phyloP scores from a whole-genome alignment of 768 basidiomycete genomes.

The Lactarius sanguifluus region DNA sequence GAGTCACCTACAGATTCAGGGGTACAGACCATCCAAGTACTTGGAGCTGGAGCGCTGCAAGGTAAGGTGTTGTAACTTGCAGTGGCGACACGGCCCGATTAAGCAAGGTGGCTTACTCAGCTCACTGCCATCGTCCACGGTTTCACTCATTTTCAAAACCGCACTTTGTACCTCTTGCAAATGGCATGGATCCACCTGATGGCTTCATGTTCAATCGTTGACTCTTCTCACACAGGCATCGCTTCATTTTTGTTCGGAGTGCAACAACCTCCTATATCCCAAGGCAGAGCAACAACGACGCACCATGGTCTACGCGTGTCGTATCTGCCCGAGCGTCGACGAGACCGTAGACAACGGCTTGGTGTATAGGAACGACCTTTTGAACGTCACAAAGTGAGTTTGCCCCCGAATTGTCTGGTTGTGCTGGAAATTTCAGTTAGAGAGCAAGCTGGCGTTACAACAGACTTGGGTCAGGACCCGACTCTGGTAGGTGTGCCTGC shows the following conservation, averaged over 20 bases:
- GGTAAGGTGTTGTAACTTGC: too few relatives aligned
- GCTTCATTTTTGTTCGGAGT: conserved; percentile 90
- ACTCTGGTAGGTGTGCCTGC: conserved; percentile 60
- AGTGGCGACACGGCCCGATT: too few relatives aligned
- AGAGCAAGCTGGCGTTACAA: conserved; percentile 91
- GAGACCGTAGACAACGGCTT: conserved; percentile 85
- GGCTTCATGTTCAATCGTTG: background rate
- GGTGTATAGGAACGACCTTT: conserved; percentile 90
- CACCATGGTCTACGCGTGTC: conserved; percentile 86
- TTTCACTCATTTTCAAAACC: background rate
- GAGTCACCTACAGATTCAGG: too few relatives aligned
- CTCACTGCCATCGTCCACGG: background rate
- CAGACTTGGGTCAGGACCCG: conserved; percentile 83
- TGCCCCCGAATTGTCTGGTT: background rate
- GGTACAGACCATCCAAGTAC: too few relatives aligned
- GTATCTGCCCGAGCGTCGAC: conserved; percentile 80
- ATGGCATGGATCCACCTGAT: conserved; percentile 11
- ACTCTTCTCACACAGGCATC: conserved; percentile 54
- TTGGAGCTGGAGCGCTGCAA: too few relatives aligned
- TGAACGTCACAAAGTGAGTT: conserved; percentile 87
- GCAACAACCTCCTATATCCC: conserved; percentile 93
- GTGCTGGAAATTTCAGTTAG: conserved; percentile 42
- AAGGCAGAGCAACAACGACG: conserved; percentile 85
- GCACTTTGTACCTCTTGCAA: background rate
- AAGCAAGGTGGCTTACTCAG: background rate